phyloP scores from a whole-genome alignment of 139 green algal genomes.

The Diplosphaera chodatii region DNA sequence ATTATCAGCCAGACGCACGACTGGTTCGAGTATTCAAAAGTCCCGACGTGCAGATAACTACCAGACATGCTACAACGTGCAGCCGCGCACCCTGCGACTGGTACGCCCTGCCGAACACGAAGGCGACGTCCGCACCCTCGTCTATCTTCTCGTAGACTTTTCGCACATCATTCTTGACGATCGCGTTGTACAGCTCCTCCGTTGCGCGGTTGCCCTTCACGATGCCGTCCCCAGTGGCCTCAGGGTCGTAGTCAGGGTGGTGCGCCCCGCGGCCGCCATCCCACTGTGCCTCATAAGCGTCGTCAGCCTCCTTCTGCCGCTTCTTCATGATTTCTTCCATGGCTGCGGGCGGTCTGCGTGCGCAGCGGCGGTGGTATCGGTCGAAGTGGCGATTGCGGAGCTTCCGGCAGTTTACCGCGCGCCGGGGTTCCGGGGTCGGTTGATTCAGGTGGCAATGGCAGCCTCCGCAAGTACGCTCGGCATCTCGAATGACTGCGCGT shows the following conservation, averaged over 20 bases:
- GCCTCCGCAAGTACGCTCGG: no score
- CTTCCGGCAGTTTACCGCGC: no score
- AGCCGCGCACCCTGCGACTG: neutral
- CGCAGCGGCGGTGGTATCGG: no score
- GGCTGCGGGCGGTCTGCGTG: neutral
- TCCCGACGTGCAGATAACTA: no score
- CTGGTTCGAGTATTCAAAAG: no score
- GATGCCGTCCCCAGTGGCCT: slow-evolving; percentile 36
- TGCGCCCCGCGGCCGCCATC: slow-evolving; percentile 70
- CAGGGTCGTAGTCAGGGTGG: slow-evolving; percentile 81
- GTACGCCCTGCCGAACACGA: slow-evolving; percentile 84
- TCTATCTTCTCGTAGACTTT: slow-evolving; percentile 90
- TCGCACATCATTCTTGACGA: slow-evolving; percentile 77
- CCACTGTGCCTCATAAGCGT: slow-evolving; percentile 77
- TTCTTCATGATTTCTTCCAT: slow-evolving; percentile 85
- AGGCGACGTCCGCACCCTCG: slow-evolving; percentile 90
- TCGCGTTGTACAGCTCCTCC: slow-evolving; percentile 88
- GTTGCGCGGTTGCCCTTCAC: slow-evolving; percentile 63
- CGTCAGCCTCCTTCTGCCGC: slow-evolving; percentile 55
- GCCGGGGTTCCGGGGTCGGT: no score
- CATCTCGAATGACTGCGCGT: no score
- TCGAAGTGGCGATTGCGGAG: no score
- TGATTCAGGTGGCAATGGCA: no score
- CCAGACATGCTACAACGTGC: no score
- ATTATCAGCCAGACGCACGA: no score